These are phyloP conservation scores for Austroboletus niveus DNA, from an alignment of 1,284 basidiomycete genomes.

Conservation along the genomic window DNA sequence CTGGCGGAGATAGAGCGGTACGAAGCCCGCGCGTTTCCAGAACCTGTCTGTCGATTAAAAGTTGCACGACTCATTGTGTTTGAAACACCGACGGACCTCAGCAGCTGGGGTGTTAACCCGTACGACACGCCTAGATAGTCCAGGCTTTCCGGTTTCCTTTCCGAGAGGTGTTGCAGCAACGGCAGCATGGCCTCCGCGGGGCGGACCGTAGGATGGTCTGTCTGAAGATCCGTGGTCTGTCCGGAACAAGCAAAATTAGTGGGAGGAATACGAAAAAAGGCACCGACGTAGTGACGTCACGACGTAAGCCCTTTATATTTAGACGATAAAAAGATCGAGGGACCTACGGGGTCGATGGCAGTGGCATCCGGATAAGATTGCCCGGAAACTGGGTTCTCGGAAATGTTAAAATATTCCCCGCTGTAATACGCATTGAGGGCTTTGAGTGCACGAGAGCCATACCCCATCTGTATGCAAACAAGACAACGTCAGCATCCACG, in stretches of 20 bases:
- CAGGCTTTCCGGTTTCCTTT: conserved; percentile 86
- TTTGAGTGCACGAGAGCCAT: conserved; percentile 90
- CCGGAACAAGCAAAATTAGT: background rate
- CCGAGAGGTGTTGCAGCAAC: conserved; percentile 86
- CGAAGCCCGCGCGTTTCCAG: conserved; percentile 93
- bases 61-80: background rate
- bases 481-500: conserved; percentile 6
- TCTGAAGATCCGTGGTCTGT: conserved; percentile 56
- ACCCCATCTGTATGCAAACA: conserved; percentile 79
- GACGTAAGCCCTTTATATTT: background rate
- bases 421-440: conserved; percentile 89
- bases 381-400: conserved; percentile 57
- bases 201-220: conserved; percentile 76
- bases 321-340: conserved; percentile 3
- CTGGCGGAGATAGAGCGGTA: conserved; percentile 92
- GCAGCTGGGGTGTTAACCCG: conserved; percentile 85
- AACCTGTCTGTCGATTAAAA: conserved; percentile 52
- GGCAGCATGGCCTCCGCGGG: conserved; percentile 86
- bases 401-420: conserved; percentile 89
- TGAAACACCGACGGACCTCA: conserved; percentile 48
- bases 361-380: conserved; percentile 63
- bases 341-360: conserved; percentile 57
- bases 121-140: conserved; percentile 98
- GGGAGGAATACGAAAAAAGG: background rate
- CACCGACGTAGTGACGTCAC: background rate